Percentiles rank a stretch among this genome's conserved stretches.
phyloP scores from a whole-genome alignment of 129 eudicot species.

The Kitagawia praeruptora region DNA sequence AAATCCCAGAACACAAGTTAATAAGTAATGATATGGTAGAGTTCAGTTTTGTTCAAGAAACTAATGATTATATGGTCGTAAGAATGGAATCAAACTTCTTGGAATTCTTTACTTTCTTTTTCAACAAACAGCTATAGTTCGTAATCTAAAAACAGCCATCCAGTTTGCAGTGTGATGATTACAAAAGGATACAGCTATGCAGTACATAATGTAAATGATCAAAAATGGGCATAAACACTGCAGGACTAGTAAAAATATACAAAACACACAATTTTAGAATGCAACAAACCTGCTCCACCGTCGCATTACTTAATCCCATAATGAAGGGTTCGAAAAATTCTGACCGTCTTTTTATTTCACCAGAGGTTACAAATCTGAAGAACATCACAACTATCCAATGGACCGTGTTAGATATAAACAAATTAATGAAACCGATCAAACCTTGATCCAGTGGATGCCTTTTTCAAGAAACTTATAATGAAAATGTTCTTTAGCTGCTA shows the following conservation, averaged over 20 bases:
- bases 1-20: neutral
- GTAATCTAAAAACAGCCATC: neutral
- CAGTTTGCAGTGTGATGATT: neutral
- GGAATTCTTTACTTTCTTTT: neutral
- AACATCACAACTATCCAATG: slow-evolving; percentile 79
- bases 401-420: slow-evolving; percentile 19
- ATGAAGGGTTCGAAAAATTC: slow-evolving; percentile 89
- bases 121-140: neutral
- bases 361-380: slow-evolving; percentile 89
- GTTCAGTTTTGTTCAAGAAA: neutral
- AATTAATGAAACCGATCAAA: neutral
- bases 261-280: neutral
- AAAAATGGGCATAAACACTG: neutral
- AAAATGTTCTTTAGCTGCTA: slow-evolving; percentile 6
- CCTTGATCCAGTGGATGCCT: neutral
- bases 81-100: neutral
- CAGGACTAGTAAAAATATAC: neutral
- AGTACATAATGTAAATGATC: neutral
- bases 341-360: slow-evolving; percentile 74
- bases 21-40: neutral
- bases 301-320: slow-evolving; percentile 66
- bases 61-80: neutral
- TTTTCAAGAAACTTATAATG: neutral
- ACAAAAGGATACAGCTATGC: neutral
- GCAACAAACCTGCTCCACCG: slow-evolving; percentile 81